Evolutionary conservation across 1,284 basidiomycete genomes (phyloP).

Genomic region (Mycena sp.): DNA sequence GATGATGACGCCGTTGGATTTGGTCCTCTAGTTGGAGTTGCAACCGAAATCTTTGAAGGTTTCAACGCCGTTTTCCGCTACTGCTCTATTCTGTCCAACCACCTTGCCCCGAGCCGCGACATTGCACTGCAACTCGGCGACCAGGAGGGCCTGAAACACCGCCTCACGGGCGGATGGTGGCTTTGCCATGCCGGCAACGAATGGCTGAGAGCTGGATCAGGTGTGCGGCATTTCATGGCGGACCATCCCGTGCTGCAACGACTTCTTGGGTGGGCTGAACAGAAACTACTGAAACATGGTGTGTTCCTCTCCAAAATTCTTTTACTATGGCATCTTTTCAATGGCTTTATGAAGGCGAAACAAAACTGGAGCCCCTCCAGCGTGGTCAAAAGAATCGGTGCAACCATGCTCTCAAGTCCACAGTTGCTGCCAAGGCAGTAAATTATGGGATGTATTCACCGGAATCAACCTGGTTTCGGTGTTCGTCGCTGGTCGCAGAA

Average conservation of each 20-base stretch:
- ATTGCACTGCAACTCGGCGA: constrained; percentile 30
- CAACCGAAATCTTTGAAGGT: constrained; percentile 35
- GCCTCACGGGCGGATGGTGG: constrained; percentile 29
- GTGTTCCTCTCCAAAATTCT: no score
- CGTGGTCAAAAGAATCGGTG: neutral
- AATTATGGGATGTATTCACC: no score
- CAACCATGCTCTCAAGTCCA: no score
- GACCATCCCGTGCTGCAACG: constrained; percentile 11
- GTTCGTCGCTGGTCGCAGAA: no score
- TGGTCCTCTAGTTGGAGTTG: constrained; percentile 31
- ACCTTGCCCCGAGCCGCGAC: constrained; percentile 38
- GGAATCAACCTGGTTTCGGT: no score
- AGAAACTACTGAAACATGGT: neutral
- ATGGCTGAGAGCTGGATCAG: constrained; percentile 13
- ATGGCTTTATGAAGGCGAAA: neutral
- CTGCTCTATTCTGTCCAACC: constrained; percentile 38
- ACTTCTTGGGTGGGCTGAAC: constrained; percentile 15
- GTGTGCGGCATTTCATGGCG: constrained; percentile 4
- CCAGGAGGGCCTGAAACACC: no score
- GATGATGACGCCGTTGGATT: constrained; percentile 29
- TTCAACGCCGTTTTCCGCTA: constrained; percentile 37
- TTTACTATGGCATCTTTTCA: no score
- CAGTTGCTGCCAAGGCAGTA: no score
- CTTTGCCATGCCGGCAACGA: neutral
- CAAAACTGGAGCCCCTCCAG: neutral